Base-by-base conservation (phyloP, 2,329 filamentous ascomycete species). In the Penicillium sp. region DNA sequence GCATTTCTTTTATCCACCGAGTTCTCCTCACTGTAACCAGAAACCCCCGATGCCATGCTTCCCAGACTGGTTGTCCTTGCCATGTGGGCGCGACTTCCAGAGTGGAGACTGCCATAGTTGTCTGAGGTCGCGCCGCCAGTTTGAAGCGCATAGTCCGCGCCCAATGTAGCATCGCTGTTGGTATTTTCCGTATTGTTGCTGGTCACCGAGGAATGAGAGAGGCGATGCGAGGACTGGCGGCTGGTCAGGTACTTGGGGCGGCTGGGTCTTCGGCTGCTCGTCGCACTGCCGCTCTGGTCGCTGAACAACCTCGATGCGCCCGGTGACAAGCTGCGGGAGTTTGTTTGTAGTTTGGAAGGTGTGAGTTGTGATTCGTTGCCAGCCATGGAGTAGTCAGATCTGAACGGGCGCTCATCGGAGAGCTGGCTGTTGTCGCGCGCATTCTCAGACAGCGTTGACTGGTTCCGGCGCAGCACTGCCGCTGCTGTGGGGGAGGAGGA, bases 1-100 rank as follows among this genome's bases (percentile, higher is more conserved):
- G 75, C 66, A 63, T 65, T 76, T 59, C 67, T 75, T 61, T 71
- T 76, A 60, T 72, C 78, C 56, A 77, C 63, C 63, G 67, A 55
- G 43, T 74, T 81, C 67, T 74, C 74, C 65, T 78, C 78, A 64
- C 82, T 78, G 62, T 82, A 75, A 61, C 76, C 79, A 21, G 83
- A 84, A 29, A 85, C 76, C 1, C 88, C 90, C 5, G 92, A 96
- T 2, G 86, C 88, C 76, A 96, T 91, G 70, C 93, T 97, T 21
- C 92, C 92, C 55, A 97, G 82, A 74, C 92, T 97, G 57, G 92
- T 87, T 10, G 92, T 84, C 22, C 93, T 83, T 18, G 88, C 86
- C 50, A 96, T 78, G 2, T 71, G 77, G 64, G 65, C 76, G 64
- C 67, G 77, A 10, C 63, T 62, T 27, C 57, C 59, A 18, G 57